Conservation (phyloP, 1,139 yeast genomes). For the Diutina sp. region DNA sequence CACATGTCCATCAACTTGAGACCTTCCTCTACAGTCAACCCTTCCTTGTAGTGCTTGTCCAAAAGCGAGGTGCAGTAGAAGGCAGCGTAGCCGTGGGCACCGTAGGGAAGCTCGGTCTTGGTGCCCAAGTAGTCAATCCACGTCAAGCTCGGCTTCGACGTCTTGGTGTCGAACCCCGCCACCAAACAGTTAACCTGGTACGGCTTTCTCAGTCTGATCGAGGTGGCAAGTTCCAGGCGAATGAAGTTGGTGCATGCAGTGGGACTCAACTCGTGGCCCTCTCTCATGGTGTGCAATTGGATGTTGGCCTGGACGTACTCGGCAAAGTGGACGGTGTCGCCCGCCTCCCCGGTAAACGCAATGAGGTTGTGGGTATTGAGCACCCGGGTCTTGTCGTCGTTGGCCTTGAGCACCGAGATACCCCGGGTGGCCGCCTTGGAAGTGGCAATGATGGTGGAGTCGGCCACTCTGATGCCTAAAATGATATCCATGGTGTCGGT, state of each 20-base stretch:
- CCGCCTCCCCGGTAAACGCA: slow-evolving; percentile 93
- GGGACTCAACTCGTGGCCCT: slow-evolving; percentile 69
- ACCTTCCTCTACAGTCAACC: slow-evolving; percentile 71
- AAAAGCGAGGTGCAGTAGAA: slow-evolving; percentile 82
- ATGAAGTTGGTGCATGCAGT: slow-evolving; percentile 82
- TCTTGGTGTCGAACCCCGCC: slow-evolving; percentile 70
- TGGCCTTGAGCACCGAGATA: slow-evolving; percentile 72
- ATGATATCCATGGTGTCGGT: slow-evolving; percentile 61
- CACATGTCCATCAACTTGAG: slow-evolving; percentile 60
- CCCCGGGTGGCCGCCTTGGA: slow-evolving; percentile 93
- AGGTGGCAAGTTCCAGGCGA: slow-evolving; percentile 77
- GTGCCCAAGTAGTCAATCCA: slow-evolving; percentile 96
- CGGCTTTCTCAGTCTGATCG: slow-evolving; percentile 82
- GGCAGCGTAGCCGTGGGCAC: slow-evolving; percentile 95
- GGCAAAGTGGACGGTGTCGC: slow-evolving; percentile 95
- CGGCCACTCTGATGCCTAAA: slow-evolving; percentile 73
- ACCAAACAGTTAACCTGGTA: slow-evolving; percentile 83
- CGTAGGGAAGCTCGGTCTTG: slow-evolving; percentile 81
- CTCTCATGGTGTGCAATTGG: slow-evolving; percentile 79
- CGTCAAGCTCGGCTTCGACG: slow-evolving; percentile 53
- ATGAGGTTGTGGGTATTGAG: slow-evolving; percentile 69
- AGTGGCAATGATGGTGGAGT: slow-evolving; percentile 77
- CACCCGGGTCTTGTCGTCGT: slow-evolving; percentile 78
- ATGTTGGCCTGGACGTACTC: slow-evolving; percentile 89
- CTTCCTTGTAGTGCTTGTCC: slow-evolving; percentile 81